Evolutionary conservation across 169 alveolate species (phyloP), one percentile per base, ranked within the genome.

Genomic region (Cryptosporidium bovis): DNA sequence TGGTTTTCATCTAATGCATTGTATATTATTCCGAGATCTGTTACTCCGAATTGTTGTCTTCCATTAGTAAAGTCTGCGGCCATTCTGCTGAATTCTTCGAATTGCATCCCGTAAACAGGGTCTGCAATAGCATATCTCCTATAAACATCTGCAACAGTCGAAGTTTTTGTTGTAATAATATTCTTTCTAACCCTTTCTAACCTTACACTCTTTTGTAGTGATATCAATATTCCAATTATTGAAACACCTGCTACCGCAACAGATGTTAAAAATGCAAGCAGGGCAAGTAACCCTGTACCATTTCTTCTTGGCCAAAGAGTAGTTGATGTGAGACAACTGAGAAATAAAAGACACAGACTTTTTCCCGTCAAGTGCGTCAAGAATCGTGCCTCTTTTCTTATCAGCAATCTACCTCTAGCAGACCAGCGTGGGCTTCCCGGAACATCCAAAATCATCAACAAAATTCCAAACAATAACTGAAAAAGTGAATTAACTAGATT

Each of bases 401-500:
- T 92, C 65, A 90, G 65, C 51, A 92, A 68, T 44, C 97, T 93
- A 90, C 95, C 95, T 66, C 94, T 94, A 5, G 94, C 95, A 31
- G 97, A 96, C 97, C 97, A 95, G 31, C 97, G 90, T n/a, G 97
- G 97, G 33, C 95, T 95, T 29, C 97, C 97, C 50, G 97, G 97
- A 24, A 94, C 94, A 82, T 95, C 97, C 51, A 94, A 82, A 40
- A 95, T 84, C 96, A 94, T 93, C 92, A 95, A 87, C 64, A 94
- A 83, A 62, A 95, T 68, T 0, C 96, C 97, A 90, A 93, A 94
- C 44, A 93, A 90, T 91, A 91, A 83, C 46, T 92, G 90, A 77
- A 93, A 93, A 29, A 92, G 71, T 27, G 94, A 92, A 51, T 84
- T 92, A 27, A 92, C 90, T 82, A 93, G 69, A 46, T 89, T 71